A percentile compares a stretch with the other conserved stretches of the same genome.
These are phyloP conservation scores for Phlebiopsis gigantea DNA, from an alignment of 768 basidiomycete species.

Conservation along the genomic window DNA sequence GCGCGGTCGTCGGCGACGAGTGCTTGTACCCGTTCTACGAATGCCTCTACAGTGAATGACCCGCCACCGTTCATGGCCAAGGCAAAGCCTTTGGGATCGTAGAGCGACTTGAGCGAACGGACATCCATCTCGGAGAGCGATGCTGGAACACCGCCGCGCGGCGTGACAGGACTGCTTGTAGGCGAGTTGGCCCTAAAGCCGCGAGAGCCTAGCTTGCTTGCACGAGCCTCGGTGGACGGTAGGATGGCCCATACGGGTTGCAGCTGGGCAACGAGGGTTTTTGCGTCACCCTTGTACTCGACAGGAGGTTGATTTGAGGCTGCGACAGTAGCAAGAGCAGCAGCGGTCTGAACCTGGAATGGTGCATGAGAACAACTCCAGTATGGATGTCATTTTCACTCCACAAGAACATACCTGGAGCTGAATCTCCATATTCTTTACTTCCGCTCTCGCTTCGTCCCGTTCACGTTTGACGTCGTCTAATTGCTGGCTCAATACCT, in stretches of 20 bases:
- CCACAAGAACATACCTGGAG: constrained; percentile 33
- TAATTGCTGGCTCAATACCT: constrained; percentile 17
- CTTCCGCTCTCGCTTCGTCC: constrained; percentile 22
- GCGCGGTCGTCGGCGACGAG: constrained; percentile 79
- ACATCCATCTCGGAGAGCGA: constrained; percentile 85
- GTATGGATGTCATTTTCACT: background rate
- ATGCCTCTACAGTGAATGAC: constrained; percentile 67
- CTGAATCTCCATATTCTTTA: constrained; percentile 35
- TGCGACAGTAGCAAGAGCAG: constrained; percentile 9
- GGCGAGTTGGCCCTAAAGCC: constrained; percentile 35
- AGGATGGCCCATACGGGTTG: constrained; percentile 75
- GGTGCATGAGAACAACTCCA: background rate
- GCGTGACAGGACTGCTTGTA: constrained; percentile 19
- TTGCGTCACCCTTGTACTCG: constrained; percentile 38
- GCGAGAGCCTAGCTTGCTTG: constrained; percentile 49
- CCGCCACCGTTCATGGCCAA: constrained; percentile 11
- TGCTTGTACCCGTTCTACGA: constrained; percentile 72
- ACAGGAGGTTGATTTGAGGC: constrained; percentile 15
- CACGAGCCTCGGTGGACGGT: constrained; percentile 81
- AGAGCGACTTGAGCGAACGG: constrained; percentile 78
- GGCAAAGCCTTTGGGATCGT: constrained; percentile 35
- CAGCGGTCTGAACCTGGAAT: constrained; percentile 9
- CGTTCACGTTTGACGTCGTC: constrained; percentile 19
- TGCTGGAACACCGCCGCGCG: constrained; percentile 29
- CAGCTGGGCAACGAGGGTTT: constrained; percentile 55